Evolutionary conservation across 441 rosid genomes (phyloP), one percentile per base, ranked within the genome.

Genomic region (Erodium texanum): DNA sequence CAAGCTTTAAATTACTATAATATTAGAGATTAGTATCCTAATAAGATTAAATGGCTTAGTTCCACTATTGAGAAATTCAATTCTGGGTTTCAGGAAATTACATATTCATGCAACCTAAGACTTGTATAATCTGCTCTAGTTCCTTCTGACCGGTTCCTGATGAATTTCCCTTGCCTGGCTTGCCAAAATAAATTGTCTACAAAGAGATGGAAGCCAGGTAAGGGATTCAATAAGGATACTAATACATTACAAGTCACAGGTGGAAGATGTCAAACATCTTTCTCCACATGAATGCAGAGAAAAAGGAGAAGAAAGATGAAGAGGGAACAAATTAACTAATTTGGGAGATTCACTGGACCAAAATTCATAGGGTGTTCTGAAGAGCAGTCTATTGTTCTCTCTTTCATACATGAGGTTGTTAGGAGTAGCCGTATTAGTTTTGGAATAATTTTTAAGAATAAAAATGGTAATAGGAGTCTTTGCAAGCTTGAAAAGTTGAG

Each of bases 281-380:
- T 61, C 34, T 61, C 7, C 64, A 61, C 64, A 0, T 11, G 32
- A 14, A 34, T 61, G 27, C 63, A 58, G n/a, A 20, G 24, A 58
- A 58, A 8, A 8, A 58, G 6, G 63, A 58, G 64, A 61, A 61
- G 64, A 8, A 24, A 24, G 32, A 20, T 61, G 7, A 24, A 23
- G 64, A 3, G 2, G 32, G 64, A 12, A 61, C 24, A 61, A 23
- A 61, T 61, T 32, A 61, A 61, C 64, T 61, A 61, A 24, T 24
- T 23, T 61, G 64, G 64, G 29, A 12, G 34, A 8, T 24, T 61
- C n/a, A 24, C 12, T 24, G 64, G 24, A 24, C 34, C 64, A 24
- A 24, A 61, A 23, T 61, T 61, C 64, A 61, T 61, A 61, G 29
- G n/a, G 1, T 61, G 27, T 58, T 58, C 22, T 61, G 8, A 61